Conservation (phyloP, 2,329 filamentous ascomycete genomes). For the Pseudogymnoascus sp. region DNA sequence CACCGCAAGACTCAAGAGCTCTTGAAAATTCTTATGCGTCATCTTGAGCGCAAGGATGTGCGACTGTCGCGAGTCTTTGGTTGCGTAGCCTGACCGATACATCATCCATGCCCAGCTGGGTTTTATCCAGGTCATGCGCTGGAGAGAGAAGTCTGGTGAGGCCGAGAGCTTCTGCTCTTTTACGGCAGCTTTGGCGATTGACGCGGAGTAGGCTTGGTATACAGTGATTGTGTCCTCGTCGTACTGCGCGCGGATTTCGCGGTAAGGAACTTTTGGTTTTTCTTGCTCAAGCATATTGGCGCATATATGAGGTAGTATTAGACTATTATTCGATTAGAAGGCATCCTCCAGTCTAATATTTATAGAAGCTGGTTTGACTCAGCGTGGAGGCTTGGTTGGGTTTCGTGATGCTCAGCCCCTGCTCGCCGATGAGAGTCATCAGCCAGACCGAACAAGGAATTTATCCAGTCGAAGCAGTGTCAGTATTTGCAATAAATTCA, state of each 20-base stretch:
- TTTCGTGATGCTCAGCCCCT: background rate
- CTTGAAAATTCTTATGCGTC: slow-evolving; percentile 42
- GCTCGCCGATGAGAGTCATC: background rate
- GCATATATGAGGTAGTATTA: background rate
- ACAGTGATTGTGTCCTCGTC: slow-evolving; percentile 48
- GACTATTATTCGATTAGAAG: too few species aligned
- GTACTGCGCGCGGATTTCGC: slow-evolving; percentile 47
- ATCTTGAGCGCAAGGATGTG: slow-evolving; percentile 52
- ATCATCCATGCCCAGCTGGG: slow-evolving; percentile 59
- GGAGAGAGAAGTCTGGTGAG: slow-evolving; percentile 44
- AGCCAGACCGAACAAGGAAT: background rate
- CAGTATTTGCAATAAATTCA: too few species aligned
- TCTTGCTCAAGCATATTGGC: background rate
- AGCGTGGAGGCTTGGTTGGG: background rate
- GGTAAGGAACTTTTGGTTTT: slow-evolving; percentile 29
- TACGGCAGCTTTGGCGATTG: slow-evolving; percentile 48
- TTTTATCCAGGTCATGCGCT: slow-evolving; percentile 60
- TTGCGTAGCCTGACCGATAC: slow-evolving; percentile 54
- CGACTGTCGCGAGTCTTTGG: slow-evolving; percentile 47
- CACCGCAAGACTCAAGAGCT: slow-evolving; percentile 34
- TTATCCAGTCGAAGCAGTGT: background rate
- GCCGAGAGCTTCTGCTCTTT: slow-evolving; percentile 43
- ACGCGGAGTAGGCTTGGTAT: slow-evolving; percentile 52
- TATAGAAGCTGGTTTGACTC: background rate
- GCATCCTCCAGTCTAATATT: background rate